These are phyloP conservation scores for Chlorella vulgaris DNA, from an alignment of 139 green algal species.

Conservation along the genomic window DNA sequence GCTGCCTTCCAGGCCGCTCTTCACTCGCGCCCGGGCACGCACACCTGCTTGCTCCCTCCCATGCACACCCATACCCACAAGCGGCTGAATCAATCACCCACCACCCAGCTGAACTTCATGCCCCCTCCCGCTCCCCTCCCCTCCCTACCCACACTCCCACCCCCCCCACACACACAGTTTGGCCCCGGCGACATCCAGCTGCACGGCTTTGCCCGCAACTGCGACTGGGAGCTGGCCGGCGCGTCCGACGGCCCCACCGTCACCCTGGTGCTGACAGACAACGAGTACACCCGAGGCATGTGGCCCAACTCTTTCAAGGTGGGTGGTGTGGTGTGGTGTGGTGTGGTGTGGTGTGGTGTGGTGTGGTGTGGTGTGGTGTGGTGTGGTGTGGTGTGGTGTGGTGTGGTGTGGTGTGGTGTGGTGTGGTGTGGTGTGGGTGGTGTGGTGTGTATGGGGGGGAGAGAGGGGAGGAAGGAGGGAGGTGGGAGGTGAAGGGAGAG, in stretches of 20 bases:
- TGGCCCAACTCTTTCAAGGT: slow-evolving; percentile 84
- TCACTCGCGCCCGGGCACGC: too few relatives aligned
- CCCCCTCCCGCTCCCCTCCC: not conserved
- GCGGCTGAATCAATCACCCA: too few relatives aligned
- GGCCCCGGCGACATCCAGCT: slow-evolving; percentile 92
- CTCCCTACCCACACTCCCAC: not conserved
- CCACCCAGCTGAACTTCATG: not conserved
- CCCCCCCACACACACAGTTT: slow-evolving; percentile 69
- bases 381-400: too few relatives aligned
- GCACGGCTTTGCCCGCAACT: slow-evolving; percentile 97
- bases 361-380: too few relatives aligned
- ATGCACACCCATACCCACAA: too few relatives aligned
- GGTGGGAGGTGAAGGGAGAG: too few relatives aligned
- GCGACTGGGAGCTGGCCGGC: slow-evolving; percentile 83
- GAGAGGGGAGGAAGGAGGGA: too few relatives aligned
- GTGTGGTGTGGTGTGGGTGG: too few relatives aligned
- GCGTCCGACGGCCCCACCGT: slow-evolving; percentile 85
- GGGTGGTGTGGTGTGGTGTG: slow-evolving; percentile 1
- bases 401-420: too few relatives aligned
- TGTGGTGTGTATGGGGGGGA: too few relatives aligned
- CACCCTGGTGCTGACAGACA: slow-evolving; percentile 87
- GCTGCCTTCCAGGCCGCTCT: too few relatives aligned
- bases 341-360: not conserved
- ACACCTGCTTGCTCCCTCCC: too few relatives aligned
- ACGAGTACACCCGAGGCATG: slow-evolving; percentile 92